Evolutionary conservation across 2,329 filamentous ascomycete species (phyloP), one percentile per base, ranked within the genome.

Genomic region (Ustilaginoidea virens): DNA sequence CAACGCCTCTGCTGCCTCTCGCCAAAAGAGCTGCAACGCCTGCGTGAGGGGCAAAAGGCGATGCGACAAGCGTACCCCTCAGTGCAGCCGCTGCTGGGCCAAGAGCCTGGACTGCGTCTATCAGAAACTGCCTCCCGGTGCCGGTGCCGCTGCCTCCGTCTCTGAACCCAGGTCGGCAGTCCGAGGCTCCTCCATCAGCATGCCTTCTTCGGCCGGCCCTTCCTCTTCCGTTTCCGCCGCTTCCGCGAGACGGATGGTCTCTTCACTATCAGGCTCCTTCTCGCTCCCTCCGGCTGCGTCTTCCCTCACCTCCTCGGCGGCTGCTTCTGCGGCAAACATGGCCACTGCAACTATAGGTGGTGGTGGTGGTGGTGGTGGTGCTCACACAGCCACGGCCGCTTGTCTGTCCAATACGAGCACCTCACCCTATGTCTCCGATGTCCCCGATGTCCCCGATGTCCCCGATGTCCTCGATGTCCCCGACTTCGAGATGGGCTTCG

Each of bases 1-100:
- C 23, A 44, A 29, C 5, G 31, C 41, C 7, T 37, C 39, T 20
- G 47, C 52, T 21, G 50, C 53, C 24, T 71, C 53, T 65, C 48
- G 58, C 34, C 60, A 62, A 39, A 62, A 60, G 51, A 62, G 56
- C 47, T 63, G 59, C 49, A 58, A 62, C 36, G 52, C 57, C 30
- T 63, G 60, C 38, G 59, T 63, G 27, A 51, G 51, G 30, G 53
- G 56, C 42, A 63, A 63, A 43, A 50, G 59, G 28, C 52, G 58
- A 34, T 63, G 60, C 43, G 58, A 63, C 41, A 61, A 62, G 48
- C 48, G 43, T 25, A 46, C 44, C 7, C 59, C 60, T 11, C 44
- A 46, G 25, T 63, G 58, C 40, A 50, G 50, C 14, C 55, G 58
- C 29, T 63, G 58, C 39, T 46, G 46, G 4, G 51, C 49, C 39